These are phyloP conservation scores for Phallus indusiatus DNA, from an alignment of 768 basidiomycete genomes.

Conservation along the genomic window DNA sequence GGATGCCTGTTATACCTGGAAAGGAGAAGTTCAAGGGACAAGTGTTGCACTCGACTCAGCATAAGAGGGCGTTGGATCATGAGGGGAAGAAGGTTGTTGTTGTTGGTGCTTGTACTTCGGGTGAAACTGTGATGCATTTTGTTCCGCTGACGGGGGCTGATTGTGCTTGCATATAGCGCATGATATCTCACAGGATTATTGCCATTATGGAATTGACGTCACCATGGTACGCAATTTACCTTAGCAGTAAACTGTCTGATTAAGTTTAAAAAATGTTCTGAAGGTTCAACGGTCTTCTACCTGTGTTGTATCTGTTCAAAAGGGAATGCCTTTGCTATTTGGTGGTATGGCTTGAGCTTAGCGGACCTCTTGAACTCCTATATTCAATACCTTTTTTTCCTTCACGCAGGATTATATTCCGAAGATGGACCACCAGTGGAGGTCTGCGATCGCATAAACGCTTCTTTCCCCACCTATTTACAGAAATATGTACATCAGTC, in stretches of 20 bases:
- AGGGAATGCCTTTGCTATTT: constrained; percentile 27
- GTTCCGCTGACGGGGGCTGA: not conserved
- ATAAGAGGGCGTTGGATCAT: constrained; percentile 47
- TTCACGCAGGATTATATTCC: constrained; percentile 25
- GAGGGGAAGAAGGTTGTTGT: constrained; percentile 63
- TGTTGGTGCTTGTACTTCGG: constrained; percentile 56
- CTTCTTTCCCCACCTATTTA: constrained; percentile 34
- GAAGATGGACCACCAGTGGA: constrained; percentile 42
- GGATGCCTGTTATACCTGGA: constrained; percentile 34
- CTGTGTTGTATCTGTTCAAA: constrained; percentile 39
- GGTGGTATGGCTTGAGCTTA: constrained; percentile 14
- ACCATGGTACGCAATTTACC: not conserved
- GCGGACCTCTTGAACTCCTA: not conserved
- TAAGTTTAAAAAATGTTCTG: not conserved
- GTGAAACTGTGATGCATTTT: constrained; percentile 16
- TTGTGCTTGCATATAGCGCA: constrained; percentile 25
- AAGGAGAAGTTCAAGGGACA: constrained; percentile 55
- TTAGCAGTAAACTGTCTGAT: not conserved
- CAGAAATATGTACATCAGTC: constrained; percentile 26
- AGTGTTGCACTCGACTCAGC: constrained; percentile 47
- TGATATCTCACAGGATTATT: constrained; percentile 41
- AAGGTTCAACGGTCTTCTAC: constrained; percentile 46
- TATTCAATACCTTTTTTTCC: constrained; percentile 13
- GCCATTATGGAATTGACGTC: constrained; percentile 34
- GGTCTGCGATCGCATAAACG: constrained; percentile 40